A percentile compares a stretch with the other conserved stretches of the same genome.
Evolutionary conservation across 345 rosid genomes (phyloP).

Genomic region (Dovyalis caffra): DNA sequence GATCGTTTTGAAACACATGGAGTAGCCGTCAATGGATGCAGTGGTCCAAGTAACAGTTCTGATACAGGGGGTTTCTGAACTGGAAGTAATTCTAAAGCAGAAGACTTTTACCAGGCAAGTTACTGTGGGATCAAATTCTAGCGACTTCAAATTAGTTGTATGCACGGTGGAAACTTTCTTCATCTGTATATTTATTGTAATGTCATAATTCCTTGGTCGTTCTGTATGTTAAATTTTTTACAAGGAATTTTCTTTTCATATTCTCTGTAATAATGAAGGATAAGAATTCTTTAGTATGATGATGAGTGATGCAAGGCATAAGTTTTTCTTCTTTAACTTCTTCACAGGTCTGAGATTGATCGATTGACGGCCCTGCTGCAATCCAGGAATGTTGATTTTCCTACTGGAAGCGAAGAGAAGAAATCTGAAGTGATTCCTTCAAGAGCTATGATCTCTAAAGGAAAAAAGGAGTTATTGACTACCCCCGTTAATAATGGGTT

Average conservation of each 20-base stretch:
- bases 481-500: constrained; percentile 37
- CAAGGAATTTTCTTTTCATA: not conserved
- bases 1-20: constrained; percentile 29
- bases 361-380: constrained; percentile 67
- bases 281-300: not conserved
- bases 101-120: constrained; percentile 77
- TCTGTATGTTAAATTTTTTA: not conserved
- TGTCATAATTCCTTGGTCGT: not conserved
- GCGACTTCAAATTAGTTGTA: not conserved
- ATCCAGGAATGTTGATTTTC: constrained; percentile 49
- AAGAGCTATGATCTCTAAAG: constrained; percentile 26
- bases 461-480: constrained; percentile 31
- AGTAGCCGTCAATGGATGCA: constrained; percentile 28
- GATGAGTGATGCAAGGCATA: not conserved
- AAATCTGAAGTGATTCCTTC: constrained; percentile 38
- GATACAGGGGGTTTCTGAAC: constrained; percentile 41
- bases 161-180: not conserved
- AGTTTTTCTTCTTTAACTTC: not conserved
- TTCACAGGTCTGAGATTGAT: constrained; percentile 80
- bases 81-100: constrained; percentile 60
- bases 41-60: constrained; percentile 23
- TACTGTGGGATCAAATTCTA: not conserved
- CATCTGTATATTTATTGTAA: not conserved
- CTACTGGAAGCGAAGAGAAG: constrained; percentile 43
- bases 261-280: not conserved